These are phyloP conservation scores for Colletotrichum graminicola DNA, from an alignment of 2,329 filamentous ascomycete genomes.

Conservation along the genomic window DNA sequence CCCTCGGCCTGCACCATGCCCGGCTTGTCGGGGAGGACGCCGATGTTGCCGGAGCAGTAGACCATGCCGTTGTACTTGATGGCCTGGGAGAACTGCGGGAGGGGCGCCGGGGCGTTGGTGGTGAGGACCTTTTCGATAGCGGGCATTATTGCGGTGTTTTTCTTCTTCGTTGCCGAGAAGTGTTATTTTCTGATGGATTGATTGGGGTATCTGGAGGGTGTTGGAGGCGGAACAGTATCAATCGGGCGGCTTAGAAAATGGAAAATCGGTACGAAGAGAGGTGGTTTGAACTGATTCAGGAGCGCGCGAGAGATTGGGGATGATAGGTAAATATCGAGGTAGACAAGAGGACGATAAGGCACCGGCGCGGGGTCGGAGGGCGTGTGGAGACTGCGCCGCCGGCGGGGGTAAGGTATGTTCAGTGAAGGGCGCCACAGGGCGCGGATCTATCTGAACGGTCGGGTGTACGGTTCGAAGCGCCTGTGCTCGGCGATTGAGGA, in stretches of 20 bases:
- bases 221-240: neutral
- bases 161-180: too few relatives aligned
- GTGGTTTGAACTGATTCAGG: neutral
- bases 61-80: slow-evolving; percentile 74
- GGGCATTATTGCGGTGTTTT: slow-evolving; percentile 17
- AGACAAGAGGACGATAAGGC: neutral
- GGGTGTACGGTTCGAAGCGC: too few relatives aligned
- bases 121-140: slow-evolving; percentile 43
- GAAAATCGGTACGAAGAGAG: neutral
- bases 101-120: slow-evolving; percentile 51
- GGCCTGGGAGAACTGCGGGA: slow-evolving; percentile 71
- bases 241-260: too few relatives aligned
- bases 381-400: slow-evolving; percentile 11
- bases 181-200: neutral
- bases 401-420: slow-evolving; percentile 3
- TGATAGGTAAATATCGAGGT: slow-evolving; percentile 18
- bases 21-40: slow-evolving; percentile 60
- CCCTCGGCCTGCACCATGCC: slow-evolving; percentile 63
- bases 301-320: neutral
- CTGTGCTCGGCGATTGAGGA: neutral
- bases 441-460: too few relatives aligned
- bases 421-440: slow-evolving; percentile 5
- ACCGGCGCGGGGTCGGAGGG: slow-evolving; percentile 37
- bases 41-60: slow-evolving; percentile 77
- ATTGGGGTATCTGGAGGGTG: neutral